Percentiles rank a stretch among this genome's conserved stretches.
These are phyloP conservation scores for Eucalyptus erythrocorys DNA, from an alignment of 345 rosid genomes.

Conservation along the genomic window DNA sequence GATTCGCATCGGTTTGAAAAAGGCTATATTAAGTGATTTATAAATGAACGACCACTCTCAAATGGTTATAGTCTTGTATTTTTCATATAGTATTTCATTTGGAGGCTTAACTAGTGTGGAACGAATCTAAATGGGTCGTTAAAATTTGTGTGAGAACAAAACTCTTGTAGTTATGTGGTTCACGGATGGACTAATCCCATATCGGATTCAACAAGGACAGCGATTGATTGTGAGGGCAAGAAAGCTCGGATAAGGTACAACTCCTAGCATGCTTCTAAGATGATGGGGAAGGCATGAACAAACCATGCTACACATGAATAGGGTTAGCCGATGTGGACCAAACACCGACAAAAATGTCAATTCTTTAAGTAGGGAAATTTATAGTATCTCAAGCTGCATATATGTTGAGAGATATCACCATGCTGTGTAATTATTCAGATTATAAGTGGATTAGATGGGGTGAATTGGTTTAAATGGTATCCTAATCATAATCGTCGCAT, in stretches of 20 bases:
- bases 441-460: neutral
- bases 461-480: neutral
- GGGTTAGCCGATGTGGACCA: neutral
- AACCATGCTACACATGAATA: neutral
- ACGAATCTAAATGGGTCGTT: neutral
- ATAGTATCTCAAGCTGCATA: neutral
- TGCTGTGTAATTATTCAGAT: neutral
- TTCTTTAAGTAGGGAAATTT: neutral
- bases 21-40: neutral
- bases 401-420: neutral
- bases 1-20: neutral
- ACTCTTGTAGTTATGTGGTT: fast-evolving
- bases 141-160: neutral
- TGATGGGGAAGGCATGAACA: neutral
- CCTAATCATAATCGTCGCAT: fast-evolving
- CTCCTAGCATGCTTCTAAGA: neutral
- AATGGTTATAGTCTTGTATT: neutral
- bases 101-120: neutral
- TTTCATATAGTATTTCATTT: neutral
- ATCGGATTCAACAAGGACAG: fast-evolving
- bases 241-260: neutral
- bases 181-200: neutral
- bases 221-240: fast-evolving
- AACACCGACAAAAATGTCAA: fast-evolving
- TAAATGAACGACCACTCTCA: neutral